A percentile compares a stretch with the other conserved stretches of the same genome.
phyloP scores from a whole-genome alignment of 2,329 filamentous ascomycete species.

The Epichloe gansuensis region DNA sequence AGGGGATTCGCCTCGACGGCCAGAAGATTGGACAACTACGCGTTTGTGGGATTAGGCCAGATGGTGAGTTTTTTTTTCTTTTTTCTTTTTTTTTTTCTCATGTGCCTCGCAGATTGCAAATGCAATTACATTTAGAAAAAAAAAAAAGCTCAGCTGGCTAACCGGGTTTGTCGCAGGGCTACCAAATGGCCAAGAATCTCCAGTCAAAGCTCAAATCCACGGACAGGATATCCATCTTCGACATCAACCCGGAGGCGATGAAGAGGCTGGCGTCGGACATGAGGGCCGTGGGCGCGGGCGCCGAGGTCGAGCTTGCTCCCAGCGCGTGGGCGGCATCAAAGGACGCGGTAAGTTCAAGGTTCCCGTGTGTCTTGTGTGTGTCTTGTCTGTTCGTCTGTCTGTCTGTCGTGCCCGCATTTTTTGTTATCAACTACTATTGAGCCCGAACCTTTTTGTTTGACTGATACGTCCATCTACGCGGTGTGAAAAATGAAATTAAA shows the following conservation, averaged over 20 bases:
- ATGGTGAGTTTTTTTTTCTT: slow-evolving; percentile 33
- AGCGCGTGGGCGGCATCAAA: slow-evolving; percentile 35
- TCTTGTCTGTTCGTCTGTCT: no score
- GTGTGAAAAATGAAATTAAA: no score
- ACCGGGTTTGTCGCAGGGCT: slow-evolving; percentile 29
- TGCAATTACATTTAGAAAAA: not conserved
- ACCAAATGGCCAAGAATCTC: slow-evolving; percentile 50
- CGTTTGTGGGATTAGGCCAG: slow-evolving; percentile 47
- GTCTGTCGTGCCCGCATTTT: no score
- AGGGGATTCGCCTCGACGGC: slow-evolving; percentile 39
- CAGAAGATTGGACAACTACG: slow-evolving; percentile 38
- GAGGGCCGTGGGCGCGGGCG: slow-evolving; percentile 30
- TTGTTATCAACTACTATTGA: no score
- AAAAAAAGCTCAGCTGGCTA: not conserved
- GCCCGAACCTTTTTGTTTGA: no score
- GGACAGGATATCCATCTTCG: slow-evolving; percentile 41
- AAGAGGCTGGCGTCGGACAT: slow-evolving; percentile 35
- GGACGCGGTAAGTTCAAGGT: slow-evolving; percentile 33
- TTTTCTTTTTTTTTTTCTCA: not conserved
- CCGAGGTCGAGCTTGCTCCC: slow-evolving; percentile 30
- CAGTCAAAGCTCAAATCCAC: slow-evolving; percentile 39
- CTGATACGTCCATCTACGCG: no score
- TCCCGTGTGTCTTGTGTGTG: no score
- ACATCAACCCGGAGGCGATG: slow-evolving; percentile 40
- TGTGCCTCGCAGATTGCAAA: no score